Base-by-base conservation (phyloP, 345 rosid genomes). In the Brassica juncea region DNA sequence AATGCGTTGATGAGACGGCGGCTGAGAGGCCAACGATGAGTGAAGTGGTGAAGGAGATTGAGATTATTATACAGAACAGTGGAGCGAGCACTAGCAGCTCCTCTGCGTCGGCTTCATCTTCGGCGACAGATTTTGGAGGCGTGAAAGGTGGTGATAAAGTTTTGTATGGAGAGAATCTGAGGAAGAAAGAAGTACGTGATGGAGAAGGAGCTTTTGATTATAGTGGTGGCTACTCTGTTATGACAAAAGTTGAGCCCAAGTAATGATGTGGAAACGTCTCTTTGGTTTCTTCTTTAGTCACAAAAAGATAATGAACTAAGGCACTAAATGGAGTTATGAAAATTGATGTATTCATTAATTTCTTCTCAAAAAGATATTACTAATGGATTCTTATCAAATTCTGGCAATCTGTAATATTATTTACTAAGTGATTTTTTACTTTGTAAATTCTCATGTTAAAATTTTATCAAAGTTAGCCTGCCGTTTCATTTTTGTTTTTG, bases 1-100 rank as follows among this genome's bases (percentile, higher is more conserved):
- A 88, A 66, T 93, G 99, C 61, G 94, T 91, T 0, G 96, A 95
- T 74, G 99, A 95, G 81, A 87, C 92, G 10, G 96, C 96, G 8
- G 44, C 83, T 31, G 92, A 91, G 76, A 90, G 98, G 11, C 99
- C 99, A 30, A 89, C 92, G 2, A 92, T 91, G 97, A 90, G 94
- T 14, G 92, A 89, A 49, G 92, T 88, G 7, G 97, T 92, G 8
- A 94, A 91, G 81, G 88, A 80, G 57, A 87, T 94, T 4, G 98
- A 94, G 84, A 87, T 82, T 6, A 86, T 94, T 9, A 54, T 91
- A 60, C 93, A 92, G 66, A 87, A 86, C 39, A 92, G 92, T 49
- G 94, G 97, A 23, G 54, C 89, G 32, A 86, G 80, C 63, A 90
- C 88, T 16, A 89, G 87, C 85, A 89, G 87, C 86, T 91, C 99